phyloP scores from a whole-genome alignment of 352 stramenopile species.

The Albugo candida region DNA sequence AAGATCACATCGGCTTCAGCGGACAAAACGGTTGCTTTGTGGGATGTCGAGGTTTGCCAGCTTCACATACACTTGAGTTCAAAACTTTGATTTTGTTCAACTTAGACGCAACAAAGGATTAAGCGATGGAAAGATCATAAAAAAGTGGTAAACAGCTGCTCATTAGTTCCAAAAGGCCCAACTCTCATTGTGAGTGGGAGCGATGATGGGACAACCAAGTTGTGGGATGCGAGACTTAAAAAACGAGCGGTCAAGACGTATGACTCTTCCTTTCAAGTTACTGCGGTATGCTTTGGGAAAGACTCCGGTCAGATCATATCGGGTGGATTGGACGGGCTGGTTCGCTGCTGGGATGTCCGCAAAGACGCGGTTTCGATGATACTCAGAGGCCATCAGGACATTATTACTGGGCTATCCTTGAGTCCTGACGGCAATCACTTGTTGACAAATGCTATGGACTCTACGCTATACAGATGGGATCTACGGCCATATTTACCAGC shows the following conservation, averaged over 20 bases:
- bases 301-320: constrained; percentile 79
- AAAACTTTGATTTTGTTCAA: constrained; percentile 11
- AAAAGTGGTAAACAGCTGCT: constrained; percentile 83
- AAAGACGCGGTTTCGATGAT: constrained; percentile 61
- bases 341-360: constrained; percentile 78
- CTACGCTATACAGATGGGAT: constrained; percentile 84
- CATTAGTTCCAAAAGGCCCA: constrained; percentile 58
- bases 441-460: constrained; percentile 92
- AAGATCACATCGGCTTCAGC: constrained; percentile 81
- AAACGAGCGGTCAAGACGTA: constrained; percentile 69
- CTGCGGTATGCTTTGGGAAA: constrained; percentile 71
- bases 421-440: constrained; percentile 86
- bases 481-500: constrained; percentile 72
- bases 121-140: constrained; percentile 75
- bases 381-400: constrained; percentile 84
- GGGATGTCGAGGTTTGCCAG: constrained; percentile 35
- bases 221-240: constrained; percentile 80
- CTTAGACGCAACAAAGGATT: constrained; percentile 14
- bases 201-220: constrained; percentile 76
- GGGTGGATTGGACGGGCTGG: constrained; percentile 84
- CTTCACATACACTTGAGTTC: neutral
- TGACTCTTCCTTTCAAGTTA: constrained; percentile 80
- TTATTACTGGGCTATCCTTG: constrained; percentile 85
- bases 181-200: constrained; percentile 75
- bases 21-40: constrained; percentile 83